Evolutionary conservation across 768 basidiomycete genomes (phyloP), one percentile per base, ranked within the genome.

Genomic region (Nidularia pulvinata): DNA sequence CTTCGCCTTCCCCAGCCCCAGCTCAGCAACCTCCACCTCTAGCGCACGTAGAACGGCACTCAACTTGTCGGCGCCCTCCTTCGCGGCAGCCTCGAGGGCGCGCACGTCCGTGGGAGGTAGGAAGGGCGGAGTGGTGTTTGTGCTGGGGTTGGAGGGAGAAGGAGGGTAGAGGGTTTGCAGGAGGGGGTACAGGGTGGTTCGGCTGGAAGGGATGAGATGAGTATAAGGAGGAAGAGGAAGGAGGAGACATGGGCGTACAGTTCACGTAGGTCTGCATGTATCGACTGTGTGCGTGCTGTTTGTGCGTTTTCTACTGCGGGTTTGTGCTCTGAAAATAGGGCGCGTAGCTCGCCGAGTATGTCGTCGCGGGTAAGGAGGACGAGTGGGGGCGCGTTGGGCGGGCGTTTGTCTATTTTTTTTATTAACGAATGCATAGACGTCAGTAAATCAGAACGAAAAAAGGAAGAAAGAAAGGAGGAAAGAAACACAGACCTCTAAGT

Each of bases 41-140:
- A 69, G 34, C 46, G 50, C 52, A 6, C 30, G 49, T 13, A 64
- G 45, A n/a, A 55, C 54, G 34, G 44, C 48, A 4, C 37, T 53
- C 52, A 69, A 36, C 4, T 50, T 51, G 7, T 60, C 59, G 2
- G 60, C 50, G 45, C 61, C 62, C 1, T 4, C 48, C 51, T 59
- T 59, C 11, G 66, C 67, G 9, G 59, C 55, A 9, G 50, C 50
- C 39, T 61, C 52, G 33, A 64, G 47, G 5, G 30, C 13, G 4
- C 33, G 46, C 3, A 65, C 33, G 22, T 60, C 50, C 1, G 53
- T 45, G 6, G 63, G 55, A 25, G 55, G 44, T 6, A 60, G 46
- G 33, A 68, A 68, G 1, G 69, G 65, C 11, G 62, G 57, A 2
- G 67, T 65, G 1, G 64, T 62, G 39, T 66, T 68, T 48, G 67